Base-by-base conservation (phyloP, 169 alveolate genomes). In the Cryptosporidium sp. region DNA sequence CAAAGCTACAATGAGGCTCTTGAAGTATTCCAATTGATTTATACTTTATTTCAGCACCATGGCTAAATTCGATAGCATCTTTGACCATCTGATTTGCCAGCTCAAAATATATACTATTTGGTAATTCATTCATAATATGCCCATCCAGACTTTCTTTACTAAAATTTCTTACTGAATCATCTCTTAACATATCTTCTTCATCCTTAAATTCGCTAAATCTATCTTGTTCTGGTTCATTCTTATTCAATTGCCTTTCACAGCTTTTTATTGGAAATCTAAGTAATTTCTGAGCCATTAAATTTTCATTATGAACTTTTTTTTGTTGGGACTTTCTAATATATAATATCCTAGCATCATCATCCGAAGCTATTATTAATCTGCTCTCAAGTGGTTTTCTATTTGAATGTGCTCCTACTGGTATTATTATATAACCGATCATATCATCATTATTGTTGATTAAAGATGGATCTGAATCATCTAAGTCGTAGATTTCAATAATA, bases 201-300 rank as follows among this genome's bases (percentile, higher is more conserved):
- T 73, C 86, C 26, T 52, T 37, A 56, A 58, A 37, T 12, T 58
- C 65, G 0, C 70, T 37, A 9, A 18, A 26, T 80, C 14, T 61
- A 58, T 56, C 8, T 26, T 9, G 37, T n/a, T 5, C 16, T 0
- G 67, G 23, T 21, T 23, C 37, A 26, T 6, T 26, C 67, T n/a
- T n/a, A 3, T 26, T 29, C 33, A 16, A 31, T 35, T 37, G 21
- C 10, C 44, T 60, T 3, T 35, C 35, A n/a, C 53, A 62, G 60
- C 65, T 62, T 37, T 33, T 39, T n/a, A 80, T 62, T 10, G 89
- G 89, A 62, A 80, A 65, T 80, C 75, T 60, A 29, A 80, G 67
- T 33, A 80, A 31, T 65, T 80, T 80, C 70, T 80, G 89, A 44
- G 89, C 89, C 23, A 45, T 33, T n/a, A 80, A 45, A 80, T 80